Evolutionary conservation across 192 early-diverging fungal species (phyloP), one percentile per base, ranked within the genome.

Genomic region (Umbelopsis vinacea): DNA sequence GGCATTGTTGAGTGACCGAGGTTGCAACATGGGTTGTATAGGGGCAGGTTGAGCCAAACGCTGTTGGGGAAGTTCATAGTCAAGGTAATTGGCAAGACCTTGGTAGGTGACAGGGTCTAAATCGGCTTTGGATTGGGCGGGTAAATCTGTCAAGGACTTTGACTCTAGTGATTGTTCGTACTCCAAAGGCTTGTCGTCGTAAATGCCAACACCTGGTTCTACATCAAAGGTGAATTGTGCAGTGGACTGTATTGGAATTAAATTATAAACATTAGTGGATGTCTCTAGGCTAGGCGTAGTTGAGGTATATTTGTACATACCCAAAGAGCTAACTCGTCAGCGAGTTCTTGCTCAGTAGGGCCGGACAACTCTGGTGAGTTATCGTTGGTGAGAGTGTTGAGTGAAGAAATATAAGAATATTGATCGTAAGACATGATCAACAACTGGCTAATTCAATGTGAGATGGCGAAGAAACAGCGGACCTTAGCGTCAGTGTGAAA

Each of bases 201-300:
- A 82, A 72, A 86, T 80, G 15, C 85, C 82, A 6, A 80, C 66
- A 35, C 85, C 85, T 47, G 85, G 82, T 29, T 81, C 71, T 10
- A 84, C 81, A 79, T 92, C 91, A 66, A 91, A 88, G 54, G 87
- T 87, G 80, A 92, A 92, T 81, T 92, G 88, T 19, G 88, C 89
- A 74, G 88, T 89, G 69, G 88, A 82, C 77, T 79, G 40, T 21
- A n/a, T 22, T 29, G 50, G 4, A 24, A 46, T 70, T 29, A 47
- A 7, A 29, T n/a, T n/a, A n/a, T n/a, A n/a, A n/a, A n/a, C n/a
- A 55, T 19, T 46, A 46, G 10, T 46, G 1, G 17, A 37, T 17
- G 17, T n/a, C n/a, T n/a, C n/a, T n/a, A n/a, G 26, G 14, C 14
- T 26, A 57, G 26, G 40, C 40, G 11, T 12, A 11, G 40, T 43